Evolutionary conservation across 805 yeast genomes (phyloP).

Genomic region (Maudiozyma serrabonitensis): DNA sequence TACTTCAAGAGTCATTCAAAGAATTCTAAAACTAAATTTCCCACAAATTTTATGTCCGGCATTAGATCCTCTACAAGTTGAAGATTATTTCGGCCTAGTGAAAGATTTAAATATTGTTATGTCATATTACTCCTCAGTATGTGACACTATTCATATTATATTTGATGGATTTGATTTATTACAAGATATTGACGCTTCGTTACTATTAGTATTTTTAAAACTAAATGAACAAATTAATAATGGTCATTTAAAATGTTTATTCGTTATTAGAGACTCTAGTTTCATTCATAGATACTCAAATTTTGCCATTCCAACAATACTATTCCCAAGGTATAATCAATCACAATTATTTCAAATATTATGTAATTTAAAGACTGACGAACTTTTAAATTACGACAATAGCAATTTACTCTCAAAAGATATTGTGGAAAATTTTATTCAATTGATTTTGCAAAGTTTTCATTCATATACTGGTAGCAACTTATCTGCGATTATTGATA

Average conservation of each 20-base stretch:
- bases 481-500: conserved; percentile 18
- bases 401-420: background rate
- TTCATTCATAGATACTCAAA: conserved; percentile 22
- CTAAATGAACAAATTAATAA: conserved; percentile 18
- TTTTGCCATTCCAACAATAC: conserved; percentile 19
- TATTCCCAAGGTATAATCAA: conserved; percentile 24
- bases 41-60: conserved; percentile 3
- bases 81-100: conserved; percentile 22
- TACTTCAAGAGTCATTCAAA: conserved; percentile 18
- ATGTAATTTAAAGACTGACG: background rate
- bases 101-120: conserved; percentile 12
- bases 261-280: conserved; percentile 15
- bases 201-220: conserved; percentile 20
- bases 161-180: conserved; percentile 26
- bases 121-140: background rate
- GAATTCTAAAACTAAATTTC: conserved; percentile 9
- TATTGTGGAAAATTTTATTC: conserved; percentile 18
- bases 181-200: conserved; percentile 25
- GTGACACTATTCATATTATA: conserved; percentile 13
- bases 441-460: conserved; percentile 24
- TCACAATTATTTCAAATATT: conserved; percentile 16
- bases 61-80: conserved; percentile 25
- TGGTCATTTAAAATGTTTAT: conserved; percentile 18
- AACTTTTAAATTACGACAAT: background rate
- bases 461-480: conserved; percentile 28